These are phyloP conservation scores for Aspergillus hortae DNA, from an alignment of 2,329 filamentous ascomycete species.

Conservation along the genomic window DNA sequence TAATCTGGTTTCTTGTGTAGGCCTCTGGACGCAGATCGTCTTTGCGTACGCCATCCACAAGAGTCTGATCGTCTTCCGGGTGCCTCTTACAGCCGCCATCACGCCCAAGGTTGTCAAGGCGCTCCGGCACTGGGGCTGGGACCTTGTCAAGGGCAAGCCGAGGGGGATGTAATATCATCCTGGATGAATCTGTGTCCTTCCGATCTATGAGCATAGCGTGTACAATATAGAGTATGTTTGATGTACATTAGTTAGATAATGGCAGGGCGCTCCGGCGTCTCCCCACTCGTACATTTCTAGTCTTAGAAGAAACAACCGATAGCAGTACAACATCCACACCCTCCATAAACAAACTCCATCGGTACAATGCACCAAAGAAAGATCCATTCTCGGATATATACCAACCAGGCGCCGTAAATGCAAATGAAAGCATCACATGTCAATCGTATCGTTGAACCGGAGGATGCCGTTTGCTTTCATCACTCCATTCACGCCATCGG, in stretches of 20 bases:
- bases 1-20: conserved; percentile 32
- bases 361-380: no score
- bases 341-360: background rate
- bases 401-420: conserved; percentile 3
- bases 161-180: conserved; percentile 25
- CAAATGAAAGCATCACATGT: conserved; percentile 48
- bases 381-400: conserved; percentile 2
- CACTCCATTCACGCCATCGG: conserved; percentile 82
- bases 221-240: conserved; percentile 7
- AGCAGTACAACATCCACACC: no score
- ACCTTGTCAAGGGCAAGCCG: conserved; percentile 75
- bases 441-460: conserved; percentile 89
- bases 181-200: background rate
- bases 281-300: no score
- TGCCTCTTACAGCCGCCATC: conserved; percentile 84
- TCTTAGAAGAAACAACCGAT: background rate
- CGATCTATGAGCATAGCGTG: conserved; percentile 17
- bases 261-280: no score
- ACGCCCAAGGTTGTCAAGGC: conserved; percentile 93
- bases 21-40: conserved; percentile 78
- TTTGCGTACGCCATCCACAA: conserved; percentile 97
- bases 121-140: conserved; percentile 84
- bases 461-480: conserved; percentile 82
- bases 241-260: conserved; percentile 25
- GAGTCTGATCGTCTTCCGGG: conserved; percentile 93